phyloP scores from a whole-genome alignment of 2,329 filamentous ascomycete genomes.

The Emericellopsis cladophorae region DNA sequence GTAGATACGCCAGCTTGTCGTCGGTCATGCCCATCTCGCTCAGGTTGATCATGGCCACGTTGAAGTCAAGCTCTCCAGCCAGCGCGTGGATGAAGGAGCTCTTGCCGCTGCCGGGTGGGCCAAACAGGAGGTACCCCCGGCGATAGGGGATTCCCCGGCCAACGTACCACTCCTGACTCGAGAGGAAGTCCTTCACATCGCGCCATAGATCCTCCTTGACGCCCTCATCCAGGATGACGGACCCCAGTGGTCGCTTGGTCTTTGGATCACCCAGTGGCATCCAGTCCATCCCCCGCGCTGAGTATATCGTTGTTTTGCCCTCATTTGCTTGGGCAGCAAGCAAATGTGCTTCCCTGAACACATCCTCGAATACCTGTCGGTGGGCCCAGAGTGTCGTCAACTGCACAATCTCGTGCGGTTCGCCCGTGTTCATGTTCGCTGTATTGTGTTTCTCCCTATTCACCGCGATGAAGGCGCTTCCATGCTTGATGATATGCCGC shows the following conservation, averaged over 20 bases:
- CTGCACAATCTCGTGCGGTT: conserved; percentile 88
- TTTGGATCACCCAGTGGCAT: conserved; percentile 70
- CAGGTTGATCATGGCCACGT: conserved; percentile 84
- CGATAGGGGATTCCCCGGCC: conserved; percentile 92
- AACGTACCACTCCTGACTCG: conserved; percentile 74
- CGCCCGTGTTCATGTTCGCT: conserved; percentile 68
- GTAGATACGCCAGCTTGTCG: conserved; percentile 72
- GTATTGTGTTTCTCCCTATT: conserved; percentile 77
- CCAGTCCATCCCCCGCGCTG: conserved; percentile 76
- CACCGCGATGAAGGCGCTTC: conserved; percentile 76
- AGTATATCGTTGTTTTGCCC: conserved; percentile 88
- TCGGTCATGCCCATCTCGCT: conserved; percentile 85
- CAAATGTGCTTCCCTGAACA: conserved; percentile 77
- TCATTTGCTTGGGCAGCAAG: conserved; percentile 71
- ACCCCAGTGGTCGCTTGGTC: conserved; percentile 75
- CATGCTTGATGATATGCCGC: conserved; percentile 75
- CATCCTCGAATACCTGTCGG: conserved; percentile 76
- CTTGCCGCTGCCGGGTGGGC: conserved; percentile 83
- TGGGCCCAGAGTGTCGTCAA: conserved; percentile 85
- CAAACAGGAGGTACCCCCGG: conserved; percentile 77
- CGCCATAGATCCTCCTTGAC: conserved; percentile 69
- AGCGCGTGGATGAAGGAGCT: conserved; percentile 94
- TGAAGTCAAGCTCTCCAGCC: conserved; percentile 84
- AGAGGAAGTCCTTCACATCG: conserved; percentile 74
- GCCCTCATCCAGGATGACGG: conserved; percentile 74